Conservation (phyloP, 345 rosid genomes). For the Physaria fendleri region DNA sequence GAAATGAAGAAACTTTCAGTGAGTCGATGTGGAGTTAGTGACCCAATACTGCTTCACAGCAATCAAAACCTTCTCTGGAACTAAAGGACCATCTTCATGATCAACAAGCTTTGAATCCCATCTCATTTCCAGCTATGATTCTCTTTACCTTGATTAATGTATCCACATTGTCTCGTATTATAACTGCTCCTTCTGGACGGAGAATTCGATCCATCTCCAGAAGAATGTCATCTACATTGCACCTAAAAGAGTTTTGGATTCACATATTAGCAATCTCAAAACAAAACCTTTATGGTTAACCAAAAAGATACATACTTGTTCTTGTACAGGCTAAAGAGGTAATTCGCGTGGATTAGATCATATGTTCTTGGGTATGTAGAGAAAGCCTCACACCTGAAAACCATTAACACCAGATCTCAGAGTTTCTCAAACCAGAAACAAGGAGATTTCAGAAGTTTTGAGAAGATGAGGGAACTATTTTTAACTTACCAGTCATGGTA, state of each 20-base stretch:
- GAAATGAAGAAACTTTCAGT: slow-evolving; percentile 23
- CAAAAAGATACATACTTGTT: slow-evolving; percentile 54
- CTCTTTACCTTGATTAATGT: slow-evolving; percentile 72
- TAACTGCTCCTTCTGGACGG: slow-evolving; percentile 96
- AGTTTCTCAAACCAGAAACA: background rate
- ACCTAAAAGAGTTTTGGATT: slow-evolving; percentile 37
- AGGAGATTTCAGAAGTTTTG: background rate
- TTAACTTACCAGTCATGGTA: slow-evolving; percentile 87
- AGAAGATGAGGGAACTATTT: background rate
- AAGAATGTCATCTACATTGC: slow-evolving; percentile 78
- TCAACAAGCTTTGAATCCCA: slow-evolving; percentile 96
- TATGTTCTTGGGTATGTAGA: slow-evolving; percentile 99
- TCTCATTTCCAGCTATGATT: slow-evolving; percentile 76
- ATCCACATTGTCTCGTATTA: slow-evolving; percentile 85
- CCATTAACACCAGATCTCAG: background rate
- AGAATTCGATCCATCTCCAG: slow-evolving; percentile 96
- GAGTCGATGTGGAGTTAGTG: slow-evolving; percentile 58
- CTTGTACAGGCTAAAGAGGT: slow-evolving; percentile 78
- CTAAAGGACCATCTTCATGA: slow-evolving; percentile 97
- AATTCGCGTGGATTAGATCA: slow-evolving; percentile 82
- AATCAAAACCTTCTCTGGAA: slow-evolving; percentile 78
- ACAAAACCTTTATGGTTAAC: background rate
- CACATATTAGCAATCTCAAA: background rate
- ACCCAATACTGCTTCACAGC: slow-evolving; percentile 99
- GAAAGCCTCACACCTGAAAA: slow-evolving; percentile 94